Conservation (phyloP, 495 filamentous ascomycete genomes). For the Annulohypoxylon maeteangense region DNA sequence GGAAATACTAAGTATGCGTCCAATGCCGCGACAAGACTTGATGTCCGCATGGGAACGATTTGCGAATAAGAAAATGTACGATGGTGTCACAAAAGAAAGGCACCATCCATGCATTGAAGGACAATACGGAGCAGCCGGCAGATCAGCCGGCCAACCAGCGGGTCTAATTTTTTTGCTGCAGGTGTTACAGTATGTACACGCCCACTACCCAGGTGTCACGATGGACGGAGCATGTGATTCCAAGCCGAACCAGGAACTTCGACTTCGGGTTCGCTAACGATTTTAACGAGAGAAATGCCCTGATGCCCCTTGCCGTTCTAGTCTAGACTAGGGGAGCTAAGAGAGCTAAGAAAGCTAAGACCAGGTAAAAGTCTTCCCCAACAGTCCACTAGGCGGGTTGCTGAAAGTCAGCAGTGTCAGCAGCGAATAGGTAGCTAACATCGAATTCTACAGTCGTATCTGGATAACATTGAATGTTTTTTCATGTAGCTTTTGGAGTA, state of each 20-base stretch:
- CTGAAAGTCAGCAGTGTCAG: conserved; percentile 31
- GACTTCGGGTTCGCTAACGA: not conserved
- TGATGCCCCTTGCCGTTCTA: not conserved
- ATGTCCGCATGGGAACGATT: conserved; percentile 17
- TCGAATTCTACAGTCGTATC: not conserved
- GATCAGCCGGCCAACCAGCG: conserved; percentile 41
- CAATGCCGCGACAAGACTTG: not conserved
- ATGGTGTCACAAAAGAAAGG: conserved; percentile 39
- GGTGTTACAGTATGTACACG: conserved; percentile 7
- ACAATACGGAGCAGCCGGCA: conserved; percentile 39
- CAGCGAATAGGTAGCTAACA: not conserved
- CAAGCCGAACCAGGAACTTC: conserved; percentile 7
- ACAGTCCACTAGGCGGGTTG: conserved; percentile 12
- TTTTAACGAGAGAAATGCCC: not conserved
- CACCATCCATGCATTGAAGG: conserved; percentile 3
- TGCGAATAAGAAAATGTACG: conserved; percentile 27
- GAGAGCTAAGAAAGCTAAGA: not conserved
- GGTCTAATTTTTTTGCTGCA: not conserved
- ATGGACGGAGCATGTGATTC: conserved; percentile 43
- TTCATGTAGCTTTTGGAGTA: conserved; percentile 7
- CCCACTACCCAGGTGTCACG: too few relatives aligned
- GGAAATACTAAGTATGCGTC: not conserved
- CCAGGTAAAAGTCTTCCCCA: not conserved
- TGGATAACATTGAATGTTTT: too few relatives aligned
- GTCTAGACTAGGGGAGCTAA: conserved; percentile 4